Evolutionary conservation across 2,329 filamentous ascomycete genomes (phyloP), one percentile per base, ranked within the genome.

Genomic region (Cordyceps javanica): DNA sequence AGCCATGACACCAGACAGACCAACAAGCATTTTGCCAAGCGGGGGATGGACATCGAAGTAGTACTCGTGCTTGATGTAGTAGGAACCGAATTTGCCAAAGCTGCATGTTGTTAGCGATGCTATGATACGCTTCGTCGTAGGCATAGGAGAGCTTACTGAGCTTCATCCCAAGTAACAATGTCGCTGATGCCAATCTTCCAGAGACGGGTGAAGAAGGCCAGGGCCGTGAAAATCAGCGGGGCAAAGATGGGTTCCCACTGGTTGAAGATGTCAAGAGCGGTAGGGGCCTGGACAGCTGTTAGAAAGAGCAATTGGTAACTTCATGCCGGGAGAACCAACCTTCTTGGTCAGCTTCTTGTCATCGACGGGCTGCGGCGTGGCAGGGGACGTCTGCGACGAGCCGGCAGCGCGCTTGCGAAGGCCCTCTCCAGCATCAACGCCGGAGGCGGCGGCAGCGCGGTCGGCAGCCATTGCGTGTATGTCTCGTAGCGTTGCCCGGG

Each of bases 41-140:
- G 94, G 94, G 63, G 94, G 94, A 74, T 96, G 90, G 59, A 95
- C 89, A 63, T 76, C 73, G 67, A 99, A 99, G 82, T 99, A 99
- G 80, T 97, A 97, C 75, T 99, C 94, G 73, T 93, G 90, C 75
- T 99, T 97, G 70, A 99, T 87, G 74, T 99, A 99, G 76, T 99
- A 93, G 67, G 93, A 97, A 63, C 94, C 94, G 74, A 99, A 99
- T 78, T 99, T 99, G 71, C 90, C 90, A 73, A 95, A 95, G 73
- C 88, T 91, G 62, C 19, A 19, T 54, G 14, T 64, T 74, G 61
- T 55, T 51, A 57, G 34, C 10, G 38, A 19, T 13, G 16, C 8
- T 25, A 71, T 64, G 62, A 28, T 9, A 19, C n/a, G 9, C 6
- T 32, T n/a, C 25, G 36, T 16, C 26, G 3, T 5, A n/a, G 21